A percentile compares a stretch with the other conserved stretches of the same genome.
Evolutionary conservation across 371 early-diverging fungal genomes (phyloP).

Genomic region (Saksenaea oblongispora): DNA sequence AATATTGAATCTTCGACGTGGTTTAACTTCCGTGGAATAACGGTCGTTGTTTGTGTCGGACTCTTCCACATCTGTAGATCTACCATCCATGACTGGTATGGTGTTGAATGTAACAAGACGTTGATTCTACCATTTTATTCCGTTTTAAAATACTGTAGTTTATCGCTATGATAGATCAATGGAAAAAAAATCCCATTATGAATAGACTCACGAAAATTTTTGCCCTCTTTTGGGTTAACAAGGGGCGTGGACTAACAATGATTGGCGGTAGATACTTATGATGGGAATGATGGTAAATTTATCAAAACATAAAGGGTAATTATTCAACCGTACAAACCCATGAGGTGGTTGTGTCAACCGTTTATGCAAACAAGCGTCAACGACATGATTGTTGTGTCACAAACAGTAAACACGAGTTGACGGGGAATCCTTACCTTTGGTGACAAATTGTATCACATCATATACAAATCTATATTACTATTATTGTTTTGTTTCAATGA

Average conservation of each 20-base stretch:
- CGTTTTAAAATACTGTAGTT: too few relatives aligned
- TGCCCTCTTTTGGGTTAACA: too few relatives aligned
- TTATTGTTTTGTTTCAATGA: background rate
- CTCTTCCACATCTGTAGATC: background rate
- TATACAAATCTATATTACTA: background rate
- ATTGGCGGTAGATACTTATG: too few relatives aligned
- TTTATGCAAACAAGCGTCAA: background rate
- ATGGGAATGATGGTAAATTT: too few relatives aligned
- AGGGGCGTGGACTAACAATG: too few relatives aligned
- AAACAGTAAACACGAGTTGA: background rate
- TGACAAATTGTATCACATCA: background rate
- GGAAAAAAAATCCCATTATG: too few relatives aligned
- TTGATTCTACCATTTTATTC: too few relatives aligned
- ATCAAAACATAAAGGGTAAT: too few relatives aligned
- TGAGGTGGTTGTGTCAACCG: background rate
- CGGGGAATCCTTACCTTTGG: background rate
- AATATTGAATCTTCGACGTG: constrained; percentile 33
- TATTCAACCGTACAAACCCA: too few relatives aligned
- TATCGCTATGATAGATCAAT: too few relatives aligned
- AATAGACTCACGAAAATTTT: too few relatives aligned
- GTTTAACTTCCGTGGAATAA: constrained; percentile 38
- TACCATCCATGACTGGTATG: constrained; percentile 3
- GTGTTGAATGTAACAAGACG: background rate
- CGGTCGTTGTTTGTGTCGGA: constrained; percentile 1
- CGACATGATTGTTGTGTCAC: background rate